These are phyloP conservation scores for Epichloe amarillans DNA, from an alignment of 2,329 filamentous ascomycete genomes.

Conservation along the genomic window DNA sequence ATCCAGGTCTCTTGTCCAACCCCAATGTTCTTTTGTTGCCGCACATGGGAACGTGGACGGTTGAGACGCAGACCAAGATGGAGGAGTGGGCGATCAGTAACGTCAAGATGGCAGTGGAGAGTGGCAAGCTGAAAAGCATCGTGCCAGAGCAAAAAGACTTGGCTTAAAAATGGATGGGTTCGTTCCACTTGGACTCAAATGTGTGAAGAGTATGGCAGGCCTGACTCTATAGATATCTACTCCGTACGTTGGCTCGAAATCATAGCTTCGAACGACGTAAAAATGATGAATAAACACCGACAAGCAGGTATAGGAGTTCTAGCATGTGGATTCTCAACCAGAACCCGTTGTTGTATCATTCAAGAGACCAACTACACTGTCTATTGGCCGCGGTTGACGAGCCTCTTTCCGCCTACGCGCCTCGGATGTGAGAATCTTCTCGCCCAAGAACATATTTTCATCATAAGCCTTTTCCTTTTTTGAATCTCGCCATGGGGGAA, in stretches of 20 bases:
- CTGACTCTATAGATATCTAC: background rate
- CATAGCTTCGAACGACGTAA: too few relatives aligned
- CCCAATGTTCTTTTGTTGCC: conserved; percentile 62
- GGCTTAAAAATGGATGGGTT: conserved; percentile 4
- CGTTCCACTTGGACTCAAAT: background rate
- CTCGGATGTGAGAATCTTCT: conserved; percentile 2
- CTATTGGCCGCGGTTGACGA: conserved; percentile 31
- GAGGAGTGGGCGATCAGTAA: conserved; percentile 66
- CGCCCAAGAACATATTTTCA: background rate
- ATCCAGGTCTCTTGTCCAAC: conserved; percentile 58
- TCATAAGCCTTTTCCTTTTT: conserved; percentile 10
- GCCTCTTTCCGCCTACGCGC: conserved; percentile 12
- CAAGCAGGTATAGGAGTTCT: too few relatives aligned
- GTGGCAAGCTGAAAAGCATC: conserved; percentile 49
- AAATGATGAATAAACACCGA: too few relatives aligned
- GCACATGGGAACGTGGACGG: conserved; percentile 76
- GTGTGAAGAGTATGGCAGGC: too few relatives aligned
- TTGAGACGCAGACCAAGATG: conserved; percentile 53
- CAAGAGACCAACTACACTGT: conserved; percentile 11
- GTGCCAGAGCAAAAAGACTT: conserved; percentile 54
- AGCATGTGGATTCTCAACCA: background rate
- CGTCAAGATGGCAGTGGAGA: conserved; percentile 45
- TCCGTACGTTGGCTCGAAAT: too few relatives aligned
- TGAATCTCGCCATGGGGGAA: conserved; percentile 18
- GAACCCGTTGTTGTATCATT: background rate